Conservation (phyloP, 345 rosid species). For the Excoecaria cochinchinensis region DNA sequence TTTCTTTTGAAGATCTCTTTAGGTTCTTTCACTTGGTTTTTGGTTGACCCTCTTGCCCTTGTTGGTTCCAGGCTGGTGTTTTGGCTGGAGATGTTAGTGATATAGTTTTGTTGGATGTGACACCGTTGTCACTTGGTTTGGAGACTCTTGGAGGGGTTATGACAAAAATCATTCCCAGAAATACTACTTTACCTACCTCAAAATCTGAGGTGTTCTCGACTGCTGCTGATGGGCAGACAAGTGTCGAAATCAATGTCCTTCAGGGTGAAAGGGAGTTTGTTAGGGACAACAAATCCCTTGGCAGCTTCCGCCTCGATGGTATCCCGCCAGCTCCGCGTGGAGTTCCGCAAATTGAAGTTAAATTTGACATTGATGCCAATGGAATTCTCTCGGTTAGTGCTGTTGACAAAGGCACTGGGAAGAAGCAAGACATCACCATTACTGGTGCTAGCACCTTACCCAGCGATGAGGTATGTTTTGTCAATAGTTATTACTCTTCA, state of each 20-base stretch:
- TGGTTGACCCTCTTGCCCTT: neutral
- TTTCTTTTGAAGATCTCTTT: neutral
- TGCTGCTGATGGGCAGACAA: slow-evolving; percentile 98
- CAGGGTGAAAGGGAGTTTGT: slow-evolving; percentile 99
- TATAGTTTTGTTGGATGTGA: slow-evolving; percentile 85
- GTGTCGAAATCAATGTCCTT: slow-evolving; percentile 94
- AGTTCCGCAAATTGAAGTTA: slow-evolving; percentile 90
- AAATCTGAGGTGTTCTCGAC: slow-evolving; percentile 98
- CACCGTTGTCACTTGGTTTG: slow-evolving; percentile 82
- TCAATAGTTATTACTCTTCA: neutral
- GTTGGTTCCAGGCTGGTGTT: slow-evolving; percentile 74
- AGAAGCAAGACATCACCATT: slow-evolving; percentile 94
- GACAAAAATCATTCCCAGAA: slow-evolving; percentile 95
- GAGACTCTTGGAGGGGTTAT: slow-evolving; percentile 98
- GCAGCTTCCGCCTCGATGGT: slow-evolving; percentile 71
- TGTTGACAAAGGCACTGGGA: slow-evolving; percentile 82
- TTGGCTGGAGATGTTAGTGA: slow-evolving; percentile 94
- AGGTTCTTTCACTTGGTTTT: neutral
- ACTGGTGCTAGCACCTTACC: slow-evolving; percentile 98
- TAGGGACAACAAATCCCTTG: slow-evolving; percentile 87
- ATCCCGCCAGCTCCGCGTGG: slow-evolving; percentile 93
- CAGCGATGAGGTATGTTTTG: slow-evolving; percentile 69
- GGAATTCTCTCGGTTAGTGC: slow-evolving; percentile 91
- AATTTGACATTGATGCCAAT: slow-evolving; percentile 94
- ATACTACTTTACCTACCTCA: slow-evolving; percentile 91